A percentile compares a stretch with the other conserved stretches of the same genome.
Evolutionary conservation across 2,329 filamentous ascomycete genomes (phyloP).

Genomic region (Allantophomopsis lycopodina): DNA sequence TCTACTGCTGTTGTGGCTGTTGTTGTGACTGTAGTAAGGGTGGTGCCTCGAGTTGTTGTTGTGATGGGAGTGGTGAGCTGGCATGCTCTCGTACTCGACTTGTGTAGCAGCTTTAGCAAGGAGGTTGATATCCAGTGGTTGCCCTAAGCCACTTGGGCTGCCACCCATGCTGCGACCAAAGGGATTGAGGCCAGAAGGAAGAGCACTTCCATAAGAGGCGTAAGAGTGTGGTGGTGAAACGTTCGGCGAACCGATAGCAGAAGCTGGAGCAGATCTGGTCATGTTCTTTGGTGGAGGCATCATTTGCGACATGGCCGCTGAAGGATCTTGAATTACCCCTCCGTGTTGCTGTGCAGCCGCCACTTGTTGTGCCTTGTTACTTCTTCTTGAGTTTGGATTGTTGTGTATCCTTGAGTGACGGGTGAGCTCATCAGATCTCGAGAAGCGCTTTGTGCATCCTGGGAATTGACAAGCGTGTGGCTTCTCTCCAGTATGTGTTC

Average conservation of each 20-base stretch:
- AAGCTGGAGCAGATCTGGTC: conserved; percentile 78
- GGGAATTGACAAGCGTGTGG: conserved; percentile 92
- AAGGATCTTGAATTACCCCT: conserved; percentile 34
- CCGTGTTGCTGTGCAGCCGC: conserved; percentile 27
- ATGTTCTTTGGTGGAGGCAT: conserved; percentile 73
- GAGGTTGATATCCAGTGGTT: conserved; percentile 37
- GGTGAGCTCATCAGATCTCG: conserved; percentile 89
- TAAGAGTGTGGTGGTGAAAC: conserved; percentile 90
- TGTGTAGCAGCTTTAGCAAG: conserved; percentile 47
- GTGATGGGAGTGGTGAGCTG: conserved; percentile 7
- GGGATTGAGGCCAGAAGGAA: conserved; percentile 29
- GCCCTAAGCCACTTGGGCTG: conserved; percentile 21
- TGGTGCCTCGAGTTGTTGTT: conserved; percentile 32
- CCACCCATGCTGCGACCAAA: conserved; percentile 30
- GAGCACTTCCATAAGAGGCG: conserved; percentile 47
- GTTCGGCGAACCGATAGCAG: conserved; percentile 82
- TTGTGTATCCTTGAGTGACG: conserved; percentile 97
- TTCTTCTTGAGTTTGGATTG: conserved; percentile 91
- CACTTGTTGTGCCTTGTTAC: conserved; percentile 60
- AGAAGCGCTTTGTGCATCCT: conserved; percentile 95
- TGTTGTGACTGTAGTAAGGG: conserved; percentile 36
- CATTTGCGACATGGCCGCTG: conserved; percentile 40
- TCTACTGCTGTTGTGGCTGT: conserved; percentile 25
- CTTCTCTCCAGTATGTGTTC: conserved; percentile 96
- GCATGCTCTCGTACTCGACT: conserved; percentile 40